Percentiles rank a stretch among this genome's conserved stretches.
These are phyloP conservation scores for Xerocomellus intermedius DNA, from an alignment of 768 basidiomycete species.

Conservation along the genomic window DNA sequence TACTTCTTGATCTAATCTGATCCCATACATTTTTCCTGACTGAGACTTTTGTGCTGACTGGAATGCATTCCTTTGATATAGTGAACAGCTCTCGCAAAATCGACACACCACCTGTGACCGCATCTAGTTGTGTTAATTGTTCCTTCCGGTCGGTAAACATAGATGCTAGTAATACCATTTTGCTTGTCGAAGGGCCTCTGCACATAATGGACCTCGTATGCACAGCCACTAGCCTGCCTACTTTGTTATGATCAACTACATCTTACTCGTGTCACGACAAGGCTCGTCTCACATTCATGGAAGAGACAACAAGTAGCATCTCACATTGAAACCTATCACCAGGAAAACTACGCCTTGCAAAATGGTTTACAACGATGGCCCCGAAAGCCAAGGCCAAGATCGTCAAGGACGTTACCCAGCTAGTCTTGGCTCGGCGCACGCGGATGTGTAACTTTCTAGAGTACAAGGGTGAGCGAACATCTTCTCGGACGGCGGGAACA, in stretches of 20 bases:
- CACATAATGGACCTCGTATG: not conserved
- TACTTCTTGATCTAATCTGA: slow-evolving; percentile 94
- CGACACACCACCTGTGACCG: not conserved
- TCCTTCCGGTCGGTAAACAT: not conserved
- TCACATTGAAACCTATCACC: slow-evolving; percentile 10
- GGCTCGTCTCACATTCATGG: slow-evolving; percentile 42
- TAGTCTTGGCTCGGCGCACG: slow-evolving; percentile 83
- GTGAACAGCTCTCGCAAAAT: not conserved
- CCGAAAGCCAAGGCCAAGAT: slow-evolving; percentile 85
- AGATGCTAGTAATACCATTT: slow-evolving; percentile 2
- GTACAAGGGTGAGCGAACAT: slow-evolving; percentile 75
- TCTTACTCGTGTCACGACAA: slow-evolving; percentile 92
- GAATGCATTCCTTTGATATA: not conserved
- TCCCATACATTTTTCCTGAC: slow-evolving; percentile 11
- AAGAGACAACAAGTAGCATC: slow-evolving; percentile 2
- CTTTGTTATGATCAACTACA: slow-evolving; percentile 78
- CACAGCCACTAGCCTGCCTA: slow-evolving; percentile 26
- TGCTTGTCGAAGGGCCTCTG: not conserved
- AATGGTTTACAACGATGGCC: slow-evolving; percentile 91
- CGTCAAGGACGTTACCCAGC: slow-evolving; percentile 92
- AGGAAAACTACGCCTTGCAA: slow-evolving; percentile 93
- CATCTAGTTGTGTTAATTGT: not conserved
- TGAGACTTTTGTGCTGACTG: slow-evolving; percentile 11
- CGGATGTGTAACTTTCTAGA: slow-evolving; percentile 96
- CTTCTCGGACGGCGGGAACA: not conserved